A percentile compares a stretch with the other conserved stretches of the same genome.
These are phyloP conservation scores for Vitis rotundifolia DNA, from an alignment of 164 flowering plant species.

Conservation along the genomic window DNA sequence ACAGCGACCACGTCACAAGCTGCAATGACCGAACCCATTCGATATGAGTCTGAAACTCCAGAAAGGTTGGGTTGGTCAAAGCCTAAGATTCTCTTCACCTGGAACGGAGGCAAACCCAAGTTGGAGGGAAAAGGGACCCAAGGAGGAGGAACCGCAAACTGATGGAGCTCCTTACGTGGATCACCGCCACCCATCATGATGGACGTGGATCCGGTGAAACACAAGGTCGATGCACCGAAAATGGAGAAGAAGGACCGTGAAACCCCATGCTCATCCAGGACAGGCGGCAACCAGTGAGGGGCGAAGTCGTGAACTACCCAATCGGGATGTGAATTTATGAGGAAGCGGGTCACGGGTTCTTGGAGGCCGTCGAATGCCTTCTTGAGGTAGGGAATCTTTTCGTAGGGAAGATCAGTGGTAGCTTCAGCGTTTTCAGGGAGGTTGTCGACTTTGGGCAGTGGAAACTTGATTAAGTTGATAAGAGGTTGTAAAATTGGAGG, in stretches of 20 bases:
- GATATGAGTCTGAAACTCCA: slow-evolving; percentile 8
- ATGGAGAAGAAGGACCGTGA: slow-evolving; percentile 21
- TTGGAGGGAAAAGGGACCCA: slow-evolving; percentile 24
- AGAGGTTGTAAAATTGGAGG: slow-evolving; percentile 11
- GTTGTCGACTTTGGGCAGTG: slow-evolving; percentile 7
- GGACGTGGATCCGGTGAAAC: slow-evolving; percentile 6
- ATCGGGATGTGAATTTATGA: slow-evolving; percentile 10
- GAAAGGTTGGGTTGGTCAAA: not conserved
- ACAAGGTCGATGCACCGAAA: slow-evolving; percentile 1
- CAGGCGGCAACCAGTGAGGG: slow-evolving; percentile 30
- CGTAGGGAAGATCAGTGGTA: slow-evolving; percentile 26
- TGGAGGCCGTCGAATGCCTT: slow-evolving; percentile 26
- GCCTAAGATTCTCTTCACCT: not conserved
- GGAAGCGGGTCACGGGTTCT: slow-evolving; percentile 5
- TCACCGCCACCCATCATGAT: not conserved
- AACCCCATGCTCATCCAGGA: slow-evolving; percentile 15
- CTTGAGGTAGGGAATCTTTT: slow-evolving; percentile 19
- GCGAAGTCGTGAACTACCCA: slow-evolving; percentile 41
- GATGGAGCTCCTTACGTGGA: not conserved
- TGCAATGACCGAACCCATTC: slow-evolving; percentile 3
- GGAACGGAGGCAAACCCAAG: slow-evolving; percentile 5
- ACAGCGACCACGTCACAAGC: slow-evolving; percentile 12
- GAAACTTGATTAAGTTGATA: slow-evolving; percentile 18
- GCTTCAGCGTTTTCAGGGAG: slow-evolving; percentile 32
- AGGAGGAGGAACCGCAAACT: slow-evolving; percentile 9